Evolutionary conservation across 2,329 filamentous ascomycete genomes (phyloP), one percentile per base, ranked within the genome.

Genomic region (Fusarium sp.): DNA sequence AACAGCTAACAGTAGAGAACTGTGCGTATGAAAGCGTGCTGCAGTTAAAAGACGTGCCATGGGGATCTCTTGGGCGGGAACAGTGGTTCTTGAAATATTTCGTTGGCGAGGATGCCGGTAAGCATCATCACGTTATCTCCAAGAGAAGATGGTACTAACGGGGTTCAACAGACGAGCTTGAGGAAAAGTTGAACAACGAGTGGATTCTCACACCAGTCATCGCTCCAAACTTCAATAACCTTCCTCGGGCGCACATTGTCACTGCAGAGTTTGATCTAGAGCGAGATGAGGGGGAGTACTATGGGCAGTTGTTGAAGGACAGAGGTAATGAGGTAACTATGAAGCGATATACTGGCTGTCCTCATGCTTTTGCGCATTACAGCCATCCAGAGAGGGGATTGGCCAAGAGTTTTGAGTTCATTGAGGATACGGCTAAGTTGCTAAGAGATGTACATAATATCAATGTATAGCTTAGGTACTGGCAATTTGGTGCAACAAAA

Each of bases 81-180:
- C n/a, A 60, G 4, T 60, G 60, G 60, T 63, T 60, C 31, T 17
- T 63, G 17, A 63, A 20, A 9, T 50, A 63, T 9, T 63, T 31
- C 1, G 44, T 63, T 2, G 6, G 44, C n/a, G 15, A 63, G 10
- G 22, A 61, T 1, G 17, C 54, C 7, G 31, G 60, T 63, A 15
- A 38, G 60, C 8, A 20, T 3, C 12, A 15, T 3, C 0, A 5
- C 4, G 2, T 1, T 3, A 0, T 2, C 1, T 14, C 0, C 4
- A 7, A 9, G 15, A 47, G 8, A 29, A 29, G 0, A 3, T 8
- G 7, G 1, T 7, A 33, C 20, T 60, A 2, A 63, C 5, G 5
- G 1, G 3, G 3, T 4, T 9, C 1, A 0, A 27, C 7, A 63
- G 60, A 60, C 3, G 38, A 63, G 18, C 60, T 63, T 25, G 60